Evolutionary conservation across 1,284 basidiomycete species (phyloP), one percentile per base, ranked within the genome.

Genomic region (Ustilago crameri): DNA sequence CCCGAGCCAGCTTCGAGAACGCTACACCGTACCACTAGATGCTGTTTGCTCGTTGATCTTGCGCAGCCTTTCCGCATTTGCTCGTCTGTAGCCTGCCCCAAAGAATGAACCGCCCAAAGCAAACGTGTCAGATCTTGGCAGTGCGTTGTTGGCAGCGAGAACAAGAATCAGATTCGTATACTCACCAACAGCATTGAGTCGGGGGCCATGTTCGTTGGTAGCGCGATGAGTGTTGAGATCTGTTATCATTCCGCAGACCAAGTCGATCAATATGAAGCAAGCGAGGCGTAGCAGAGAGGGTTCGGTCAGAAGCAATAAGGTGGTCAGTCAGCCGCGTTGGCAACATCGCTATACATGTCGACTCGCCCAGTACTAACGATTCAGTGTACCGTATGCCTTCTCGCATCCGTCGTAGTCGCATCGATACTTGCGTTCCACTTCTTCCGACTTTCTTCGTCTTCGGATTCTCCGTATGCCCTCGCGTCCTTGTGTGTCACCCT

Each of bases 321-420:
- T 9, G 8, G n/a, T 9, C 3, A 18, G 15, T 18, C 15, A 18
- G 18, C 38, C 3, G 15, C 15, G 17, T 40, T 5, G 18, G n/a
- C 1, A 24, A 38, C 44, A 44, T 61, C 55, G 62, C 32, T 42
- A 65, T 23, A 44, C 52, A 51, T 58, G 27, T 1, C 30, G 10
- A 18, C 8, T 34, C 17, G 8, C 44, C 9, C 24, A 3, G n/a
- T n/a, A 73, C 64, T 49, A 35, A 74, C 71, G 93, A 82, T 95
- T 95, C 35, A 95, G 87, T 3, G 92, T 93, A 15, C 92, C 92
- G 78, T 93, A 93, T 27, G 90, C 55, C 84, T 95, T 95, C 43
- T 88, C 87, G 84, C 93, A 95, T 41, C 91, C 90, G 2, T 89
- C 89, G 87, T 89, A 94, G 65, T 86, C 86, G 86, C 93, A 95